Base-by-base conservation (phyloP, 2,329 filamentous ascomycete genomes). In the Intubia oerlemansii region DNA sequence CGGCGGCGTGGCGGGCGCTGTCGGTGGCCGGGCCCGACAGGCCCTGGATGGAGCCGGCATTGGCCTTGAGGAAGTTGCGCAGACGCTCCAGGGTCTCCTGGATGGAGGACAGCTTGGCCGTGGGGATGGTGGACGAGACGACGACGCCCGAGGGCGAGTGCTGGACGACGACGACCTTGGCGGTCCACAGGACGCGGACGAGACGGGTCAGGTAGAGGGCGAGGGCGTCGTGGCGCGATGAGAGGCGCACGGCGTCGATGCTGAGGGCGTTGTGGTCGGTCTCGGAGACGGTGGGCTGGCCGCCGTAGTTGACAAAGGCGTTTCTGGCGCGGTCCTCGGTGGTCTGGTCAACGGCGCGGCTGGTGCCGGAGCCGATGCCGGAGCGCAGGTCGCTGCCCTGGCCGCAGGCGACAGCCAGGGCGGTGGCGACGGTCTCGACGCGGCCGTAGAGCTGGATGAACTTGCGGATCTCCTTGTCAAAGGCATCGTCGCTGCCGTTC, bases 371-470 rank as follows among this genome's bases (percentile, higher is more conserved):
- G 24, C 70, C 66, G 32, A 81, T 77, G 0, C 75, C 76, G 13
- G 79, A 66, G 15, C 59, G 52, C 3, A 61, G 48, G 42, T 92
- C 85, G 16, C 76, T 73, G 8, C 82, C 85, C 46, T 95, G 84
- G 4, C 85, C 84, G 47, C 88, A 98, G 21, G 88, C 84, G 17
- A 98, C 88, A 9, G 88, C 88, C 29, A 98, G 56, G 16, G 88
- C 84, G 23, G 85, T 82, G 1, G 88, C 80, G 30, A 90, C 73
- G 1, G 79, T 88, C 48, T 98, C 88, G 4, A 75, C 72, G 9
- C 84, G 69, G 10, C 88, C 88, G 45, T 95, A 98, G 8, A 73
- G 63, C 32, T 72, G 67, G 35, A 88, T 79, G 41, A 98, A 85
- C 35, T 71, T 78, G 30, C 77, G 77, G 14, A 90, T 66, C 40